phyloP scores from a whole-genome alignment of 257 asterid species.

The Jaltomata sinuosa region DNA sequence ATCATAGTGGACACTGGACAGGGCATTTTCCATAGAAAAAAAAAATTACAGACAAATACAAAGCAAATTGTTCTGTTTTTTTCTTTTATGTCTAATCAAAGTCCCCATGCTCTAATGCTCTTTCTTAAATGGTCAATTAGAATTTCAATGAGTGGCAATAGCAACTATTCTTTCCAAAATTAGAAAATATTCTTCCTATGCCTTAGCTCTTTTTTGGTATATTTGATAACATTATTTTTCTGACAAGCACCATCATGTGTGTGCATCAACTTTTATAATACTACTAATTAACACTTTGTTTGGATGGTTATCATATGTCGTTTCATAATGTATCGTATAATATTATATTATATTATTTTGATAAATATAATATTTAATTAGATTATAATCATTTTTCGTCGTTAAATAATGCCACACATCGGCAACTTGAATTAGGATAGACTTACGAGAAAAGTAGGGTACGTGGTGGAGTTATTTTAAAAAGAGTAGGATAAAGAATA shows the following conservation, averaged over 20 bases:
- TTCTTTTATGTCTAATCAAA: neutral
- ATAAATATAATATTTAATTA: no score
- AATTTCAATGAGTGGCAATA: neutral
- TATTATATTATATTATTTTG: no score
- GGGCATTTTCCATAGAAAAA: neutral
- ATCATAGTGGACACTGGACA: neutral
- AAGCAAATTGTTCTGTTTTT: neutral
- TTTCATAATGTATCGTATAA: no score
- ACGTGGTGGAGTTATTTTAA: no score
- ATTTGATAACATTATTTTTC: neutral
- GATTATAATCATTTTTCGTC: no score
- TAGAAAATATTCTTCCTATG: conserved; percentile 1
- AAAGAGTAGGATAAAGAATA: no score
- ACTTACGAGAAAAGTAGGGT: no score
- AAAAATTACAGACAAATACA: neutral
- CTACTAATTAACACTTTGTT: no score
- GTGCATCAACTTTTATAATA: neutral
- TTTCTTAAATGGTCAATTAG: neutral
- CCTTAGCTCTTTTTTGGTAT: neutral
- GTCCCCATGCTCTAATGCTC: neutral
- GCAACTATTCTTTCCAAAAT: neutral
- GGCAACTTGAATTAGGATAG: no score
- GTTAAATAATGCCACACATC: no score
- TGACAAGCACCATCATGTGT: neutral
- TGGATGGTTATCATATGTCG: no score